phyloP scores from a whole-genome alignment of 2,329 filamentous ascomycete species.

The Emmonsia crescens region DNA sequence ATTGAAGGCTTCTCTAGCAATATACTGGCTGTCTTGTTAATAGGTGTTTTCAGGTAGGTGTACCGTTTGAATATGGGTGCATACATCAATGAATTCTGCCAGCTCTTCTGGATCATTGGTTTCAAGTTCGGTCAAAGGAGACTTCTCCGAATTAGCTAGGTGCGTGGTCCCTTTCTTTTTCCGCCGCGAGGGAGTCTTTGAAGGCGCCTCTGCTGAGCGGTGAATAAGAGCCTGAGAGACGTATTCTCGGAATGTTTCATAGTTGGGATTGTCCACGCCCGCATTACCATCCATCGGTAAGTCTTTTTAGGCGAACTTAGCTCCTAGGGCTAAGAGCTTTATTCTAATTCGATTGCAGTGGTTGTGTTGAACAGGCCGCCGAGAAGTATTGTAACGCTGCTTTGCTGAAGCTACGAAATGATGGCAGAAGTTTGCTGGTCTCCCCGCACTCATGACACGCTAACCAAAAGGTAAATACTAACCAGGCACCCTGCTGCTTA shows the following conservation, averaged over 20 bases:
- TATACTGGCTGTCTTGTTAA: slow-evolving; percentile 42
- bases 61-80: slow-evolving; percentile 3
- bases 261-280: slow-evolving; percentile 39
- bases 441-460: background rate
- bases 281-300: background rate
- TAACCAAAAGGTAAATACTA: background rate
- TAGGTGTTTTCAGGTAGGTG: background rate
- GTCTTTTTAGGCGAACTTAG: background rate
- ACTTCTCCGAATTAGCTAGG: slow-evolving; percentile 10
- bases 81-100: slow-evolving; percentile 64
- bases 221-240: slow-evolving; percentile 59
- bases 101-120: slow-evolving; percentile 52
- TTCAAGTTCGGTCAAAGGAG: slow-evolving; percentile 7
- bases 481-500: background rate
- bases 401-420: too few relatives aligned
- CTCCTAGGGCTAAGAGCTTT: background rate
- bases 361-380: background rate
- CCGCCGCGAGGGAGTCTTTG: slow-evolving; percentile 25
- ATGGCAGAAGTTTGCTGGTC: background rate
- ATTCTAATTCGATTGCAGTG: background rate
- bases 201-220: slow-evolving; percentile 42
- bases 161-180: slow-evolving; percentile 10
- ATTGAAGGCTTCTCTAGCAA: slow-evolving; percentile 58
- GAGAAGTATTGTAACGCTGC: background rate
- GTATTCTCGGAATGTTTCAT: slow-evolving; percentile 61